These are phyloP conservation scores for Panicum miliaceum DNA, from an alignment of 176 grass and related monocot species.

Conservation along the genomic window DNA sequence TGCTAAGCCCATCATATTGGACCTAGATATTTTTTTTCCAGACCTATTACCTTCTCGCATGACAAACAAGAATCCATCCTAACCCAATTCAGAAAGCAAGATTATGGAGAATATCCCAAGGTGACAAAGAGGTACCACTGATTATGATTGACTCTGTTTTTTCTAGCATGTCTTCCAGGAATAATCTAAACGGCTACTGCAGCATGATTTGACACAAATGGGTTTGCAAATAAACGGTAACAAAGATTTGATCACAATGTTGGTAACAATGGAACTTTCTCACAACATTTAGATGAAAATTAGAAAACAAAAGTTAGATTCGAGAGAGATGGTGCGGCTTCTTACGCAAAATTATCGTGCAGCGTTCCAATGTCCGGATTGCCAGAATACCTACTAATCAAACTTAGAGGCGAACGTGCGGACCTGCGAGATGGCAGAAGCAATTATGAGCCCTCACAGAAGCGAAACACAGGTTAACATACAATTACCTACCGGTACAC, in stretches of 20 bases:
- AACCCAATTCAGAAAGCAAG: neutral
- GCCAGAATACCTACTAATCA: slow-evolving; percentile 53
- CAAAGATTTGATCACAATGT: neutral
- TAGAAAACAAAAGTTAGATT: neutral
- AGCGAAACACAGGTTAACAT: neutral
- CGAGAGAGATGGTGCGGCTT: neutral
- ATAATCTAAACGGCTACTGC: neutral
- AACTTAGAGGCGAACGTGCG: slow-evolving; percentile 60
- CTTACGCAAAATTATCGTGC: slow-evolving; percentile 87
- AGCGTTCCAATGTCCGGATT: slow-evolving; percentile 72
- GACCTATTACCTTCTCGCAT: neutral
- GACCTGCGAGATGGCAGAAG: slow-evolving; percentile 54
- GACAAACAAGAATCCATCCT: neutral
- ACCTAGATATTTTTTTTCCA: neutral
- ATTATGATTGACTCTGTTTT: neutral
- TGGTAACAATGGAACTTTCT: slow-evolving; percentile 4
- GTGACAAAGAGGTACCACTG: neutral
- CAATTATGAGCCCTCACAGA: neutral
- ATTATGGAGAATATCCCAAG: neutral
- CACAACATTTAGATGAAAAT: neutral
- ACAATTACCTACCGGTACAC: slow-evolving; percentile 67
- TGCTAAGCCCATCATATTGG: neutral
- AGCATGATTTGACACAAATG: neutral
- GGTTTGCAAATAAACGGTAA: neutral
- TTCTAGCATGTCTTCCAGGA: neutral